Conservation (phyloP, 1,139 yeast genomes). For the Yamadazyma spencermartinsiae region DNA sequence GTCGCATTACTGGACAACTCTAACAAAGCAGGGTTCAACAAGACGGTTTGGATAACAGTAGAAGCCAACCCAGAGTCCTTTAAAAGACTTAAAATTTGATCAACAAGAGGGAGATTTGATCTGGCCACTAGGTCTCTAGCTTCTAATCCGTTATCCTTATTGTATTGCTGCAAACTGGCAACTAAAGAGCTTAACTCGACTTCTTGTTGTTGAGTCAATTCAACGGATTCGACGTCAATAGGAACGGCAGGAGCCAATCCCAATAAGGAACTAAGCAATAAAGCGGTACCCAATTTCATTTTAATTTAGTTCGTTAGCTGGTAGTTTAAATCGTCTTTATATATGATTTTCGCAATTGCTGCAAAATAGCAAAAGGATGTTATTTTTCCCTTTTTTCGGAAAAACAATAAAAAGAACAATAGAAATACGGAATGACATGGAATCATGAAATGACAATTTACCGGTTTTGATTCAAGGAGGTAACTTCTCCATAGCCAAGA, state of each 20-base stretch:
- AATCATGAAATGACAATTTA: too few relatives aligned
- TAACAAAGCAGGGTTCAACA: slow-evolving; percentile 24
- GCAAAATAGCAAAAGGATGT: too few relatives aligned
- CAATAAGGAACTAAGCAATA: slow-evolving; percentile 1
- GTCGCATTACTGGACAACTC: slow-evolving; percentile 24
- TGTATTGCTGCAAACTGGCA: slow-evolving; percentile 9
- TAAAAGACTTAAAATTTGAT: slow-evolving; percentile 21
- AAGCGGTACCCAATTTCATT: slow-evolving; percentile 1
- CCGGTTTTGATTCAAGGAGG: too few relatives aligned
- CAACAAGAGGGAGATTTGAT: slow-evolving; percentile 25
- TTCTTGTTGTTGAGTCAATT: slow-evolving; percentile 5
- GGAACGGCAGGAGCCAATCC: slow-evolving; percentile 7
- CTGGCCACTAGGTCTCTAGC: slow-evolving; percentile 11
- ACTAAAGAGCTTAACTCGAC: slow-evolving; percentile 7
- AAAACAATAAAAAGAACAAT: too few relatives aligned
- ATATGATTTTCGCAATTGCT: too few relatives aligned
- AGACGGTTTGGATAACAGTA: slow-evolving; percentile 23
- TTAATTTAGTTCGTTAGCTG: too few relatives aligned
- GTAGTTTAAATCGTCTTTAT: too few relatives aligned
- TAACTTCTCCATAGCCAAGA: too few relatives aligned
- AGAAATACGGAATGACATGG: too few relatives aligned
- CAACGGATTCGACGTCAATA: background rate
- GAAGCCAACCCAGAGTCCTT: slow-evolving; percentile 25
- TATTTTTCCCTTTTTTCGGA: too few relatives aligned
- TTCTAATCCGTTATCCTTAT: slow-evolving; percentile 7